These are phyloP conservation scores for Ophiognomonia clavigignenti-juglandacearum DNA, from an alignment of 2,329 filamentous ascomycete species.

Conservation along the genomic window DNA sequence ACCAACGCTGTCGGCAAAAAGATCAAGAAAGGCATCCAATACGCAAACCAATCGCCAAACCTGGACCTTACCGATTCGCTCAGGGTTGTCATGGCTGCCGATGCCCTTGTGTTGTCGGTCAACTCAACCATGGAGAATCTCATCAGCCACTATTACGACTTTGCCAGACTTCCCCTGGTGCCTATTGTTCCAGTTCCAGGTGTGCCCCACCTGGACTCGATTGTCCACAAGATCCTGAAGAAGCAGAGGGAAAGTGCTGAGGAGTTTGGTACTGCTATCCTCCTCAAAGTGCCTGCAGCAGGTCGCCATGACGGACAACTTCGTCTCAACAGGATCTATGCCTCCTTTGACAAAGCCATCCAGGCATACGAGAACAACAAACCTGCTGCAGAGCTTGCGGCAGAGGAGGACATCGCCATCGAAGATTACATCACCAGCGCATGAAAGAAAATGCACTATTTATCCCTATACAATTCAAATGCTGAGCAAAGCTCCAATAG, in stretches of 20 bases:
- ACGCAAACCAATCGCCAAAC: not conserved
- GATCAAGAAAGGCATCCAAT: not conserved
- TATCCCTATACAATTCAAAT: too few relatives aligned
- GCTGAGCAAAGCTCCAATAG: too few relatives aligned
- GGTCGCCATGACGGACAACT: not conserved
- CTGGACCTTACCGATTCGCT: not conserved
- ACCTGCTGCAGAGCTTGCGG: not conserved
- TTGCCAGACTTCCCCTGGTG: not conserved
- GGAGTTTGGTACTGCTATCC: not conserved
- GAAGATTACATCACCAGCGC: not conserved
- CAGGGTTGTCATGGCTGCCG: not conserved
- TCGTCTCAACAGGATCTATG: not conserved
- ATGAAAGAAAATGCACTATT: too few relatives aligned
- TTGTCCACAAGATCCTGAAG: not conserved
- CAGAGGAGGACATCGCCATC: not conserved
- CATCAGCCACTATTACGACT: not conserved
- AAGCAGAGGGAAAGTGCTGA: not conserved
- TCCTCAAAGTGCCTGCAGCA: not conserved
- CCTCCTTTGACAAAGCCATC: not conserved
- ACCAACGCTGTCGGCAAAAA: not conserved
- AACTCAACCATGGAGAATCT: not conserved
- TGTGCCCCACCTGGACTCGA: not conserved
- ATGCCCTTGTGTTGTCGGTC: not conserved
- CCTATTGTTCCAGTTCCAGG: not conserved
- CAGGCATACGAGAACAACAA: not conserved